Conservation (phyloP, 371 early-diverging fungal genomes). For the Choanephora cucurbitarum region DNA sequence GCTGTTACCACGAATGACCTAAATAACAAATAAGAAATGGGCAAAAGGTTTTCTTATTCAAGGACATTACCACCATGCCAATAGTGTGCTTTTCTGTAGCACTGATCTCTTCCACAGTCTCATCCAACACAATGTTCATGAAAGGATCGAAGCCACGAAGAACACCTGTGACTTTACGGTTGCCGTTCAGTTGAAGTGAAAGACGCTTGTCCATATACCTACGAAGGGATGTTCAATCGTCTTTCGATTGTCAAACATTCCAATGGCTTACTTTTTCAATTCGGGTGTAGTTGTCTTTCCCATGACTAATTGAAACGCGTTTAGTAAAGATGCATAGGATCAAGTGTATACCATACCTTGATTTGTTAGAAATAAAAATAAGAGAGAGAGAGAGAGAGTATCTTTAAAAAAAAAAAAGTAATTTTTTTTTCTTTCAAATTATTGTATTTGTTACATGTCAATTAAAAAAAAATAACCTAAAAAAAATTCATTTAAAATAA, state of each 20-base stretch:
- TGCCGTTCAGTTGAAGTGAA: constrained; percentile 89
- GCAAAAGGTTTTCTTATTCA: constrained; percentile 6
- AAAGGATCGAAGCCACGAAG: constrained; percentile 98
- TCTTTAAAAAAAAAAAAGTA: not conserved
- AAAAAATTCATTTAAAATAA: too few species aligned
- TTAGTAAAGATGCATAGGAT: not conserved
- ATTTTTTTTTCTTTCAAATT: not conserved
- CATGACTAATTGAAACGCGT: constrained; percentile 34
- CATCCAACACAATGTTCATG: constrained; percentile 98
- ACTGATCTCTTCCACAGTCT: constrained; percentile 82
- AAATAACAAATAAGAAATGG: constrained; percentile 3
- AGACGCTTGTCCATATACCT: constrained; percentile 98
- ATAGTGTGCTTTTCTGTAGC: constrained; percentile 71
- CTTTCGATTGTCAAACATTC: too few species aligned
- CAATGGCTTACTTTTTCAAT: constrained; percentile 79
- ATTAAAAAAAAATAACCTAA: too few species aligned
- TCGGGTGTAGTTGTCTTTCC: constrained; percentile 80
- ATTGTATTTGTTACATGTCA: not conserved
- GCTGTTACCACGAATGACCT: constrained; percentile 96
- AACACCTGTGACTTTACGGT: constrained; percentile 89
- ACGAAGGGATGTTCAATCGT: constrained; percentile 2
- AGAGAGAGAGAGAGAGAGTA: constrained; percentile 2
- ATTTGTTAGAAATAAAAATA: not conserved
- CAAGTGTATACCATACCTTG: not conserved
- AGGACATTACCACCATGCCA: constrained; percentile 82